Percentiles rank a stretch among this genome's conserved stretches.
phyloP scores from a whole-genome alignment of 805 yeast genomes.

The Hanseniaspora guilliermondii region DNA sequence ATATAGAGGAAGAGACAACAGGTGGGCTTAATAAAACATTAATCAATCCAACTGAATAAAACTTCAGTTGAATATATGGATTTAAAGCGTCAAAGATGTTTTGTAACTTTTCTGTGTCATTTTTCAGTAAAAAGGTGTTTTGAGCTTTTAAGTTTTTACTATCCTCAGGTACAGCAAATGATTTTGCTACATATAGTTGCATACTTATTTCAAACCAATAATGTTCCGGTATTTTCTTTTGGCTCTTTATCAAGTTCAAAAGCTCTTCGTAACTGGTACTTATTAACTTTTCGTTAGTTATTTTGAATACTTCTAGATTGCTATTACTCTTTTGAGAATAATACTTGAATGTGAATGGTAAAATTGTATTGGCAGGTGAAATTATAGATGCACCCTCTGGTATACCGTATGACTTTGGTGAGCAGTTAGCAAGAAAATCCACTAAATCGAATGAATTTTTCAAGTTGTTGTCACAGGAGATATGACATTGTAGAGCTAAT shows the following conservation, averaged over 20 bases:
- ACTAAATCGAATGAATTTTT: slow-evolving; percentile 35
- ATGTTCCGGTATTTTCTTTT: slow-evolving; percentile 48
- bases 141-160: not conserved
- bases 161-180: not conserved
- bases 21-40: slow-evolving; percentile 46
- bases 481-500: slow-evolving; percentile 19
- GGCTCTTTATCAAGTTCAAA: slow-evolving; percentile 35
- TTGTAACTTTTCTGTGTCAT: slow-evolving; percentile 47
- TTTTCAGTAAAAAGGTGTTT: slow-evolving; percentile 16
- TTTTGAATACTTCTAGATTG: slow-evolving; percentile 6
- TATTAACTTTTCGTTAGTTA: slow-evolving; percentile 1
- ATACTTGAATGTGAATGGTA: slow-evolving; percentile 48
- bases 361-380: slow-evolving; percentile 21
- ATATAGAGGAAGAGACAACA: slow-evolving; percentile 49
- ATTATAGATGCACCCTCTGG: not conserved
- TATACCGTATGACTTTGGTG: slow-evolving; percentile 7
- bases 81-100: slow-evolving; percentile 46
- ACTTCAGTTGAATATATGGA: slow-evolving; percentile 49
- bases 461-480: slow-evolving; percentile 26
- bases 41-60: slow-evolving; percentile 53
- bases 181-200: slow-evolving; percentile 51
- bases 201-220: slow-evolving; percentile 51
- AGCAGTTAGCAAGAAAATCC: slow-evolving; percentile 13
- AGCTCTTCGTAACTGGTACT: slow-evolving; percentile 27
- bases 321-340: slow-evolving; percentile 26